Conservation (phyloP, 495 filamentous ascomycete species). For the Penicillium tannophilum region DNA sequence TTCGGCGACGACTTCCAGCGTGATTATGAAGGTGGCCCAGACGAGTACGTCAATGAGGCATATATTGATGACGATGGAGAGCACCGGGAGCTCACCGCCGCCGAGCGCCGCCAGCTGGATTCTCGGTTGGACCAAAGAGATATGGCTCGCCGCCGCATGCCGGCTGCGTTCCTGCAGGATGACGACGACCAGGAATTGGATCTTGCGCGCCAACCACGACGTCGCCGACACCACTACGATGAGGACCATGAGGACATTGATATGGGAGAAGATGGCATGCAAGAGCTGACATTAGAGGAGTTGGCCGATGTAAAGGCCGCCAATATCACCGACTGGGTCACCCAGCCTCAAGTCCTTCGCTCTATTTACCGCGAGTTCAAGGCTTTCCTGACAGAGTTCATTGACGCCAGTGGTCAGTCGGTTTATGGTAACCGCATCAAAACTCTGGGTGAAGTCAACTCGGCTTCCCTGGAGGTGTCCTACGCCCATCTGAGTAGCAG, state of each 20-base stretch:
- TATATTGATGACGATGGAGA: slow-evolving; percentile 83
- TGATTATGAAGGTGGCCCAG: slow-evolving; percentile 69
- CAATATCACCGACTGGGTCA: slow-evolving; percentile 91
- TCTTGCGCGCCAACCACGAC: slow-evolving; percentile 76
- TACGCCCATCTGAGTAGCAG: slow-evolving; percentile 86
- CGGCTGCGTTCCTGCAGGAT: slow-evolving; percentile 81
- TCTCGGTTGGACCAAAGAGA: slow-evolving; percentile 82
- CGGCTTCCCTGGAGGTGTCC: slow-evolving; percentile 93
- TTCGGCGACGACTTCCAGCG: slow-evolving; percentile 87
- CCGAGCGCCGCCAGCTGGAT: slow-evolving; percentile 75
- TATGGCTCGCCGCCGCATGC: slow-evolving; percentile 72
- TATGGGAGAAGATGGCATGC: slow-evolving; percentile 90
- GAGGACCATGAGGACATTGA: slow-evolving; percentile 88
- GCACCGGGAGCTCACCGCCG: slow-evolving; percentile 71
- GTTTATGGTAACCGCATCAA: slow-evolving; percentile 93
- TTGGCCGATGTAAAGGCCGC: slow-evolving; percentile 92
- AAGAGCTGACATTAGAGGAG: slow-evolving; percentile 90
- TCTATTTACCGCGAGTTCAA: slow-evolving; percentile 97
- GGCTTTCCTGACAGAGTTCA: slow-evolving; percentile 94
- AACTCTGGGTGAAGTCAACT: slow-evolving; percentile 93
- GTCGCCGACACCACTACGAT: slow-evolving; percentile 84
- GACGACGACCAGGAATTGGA: slow-evolving; percentile 87
- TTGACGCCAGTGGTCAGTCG: slow-evolving; percentile 79
- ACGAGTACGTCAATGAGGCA: slow-evolving; percentile 64
- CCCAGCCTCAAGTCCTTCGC: slow-evolving; percentile 84